A percentile compares a stretch with the other conserved stretches of the same genome.
Evolutionary conservation across 768 basidiomycete species (phyloP).

Genomic region (Boletus rubropictus): DNA sequence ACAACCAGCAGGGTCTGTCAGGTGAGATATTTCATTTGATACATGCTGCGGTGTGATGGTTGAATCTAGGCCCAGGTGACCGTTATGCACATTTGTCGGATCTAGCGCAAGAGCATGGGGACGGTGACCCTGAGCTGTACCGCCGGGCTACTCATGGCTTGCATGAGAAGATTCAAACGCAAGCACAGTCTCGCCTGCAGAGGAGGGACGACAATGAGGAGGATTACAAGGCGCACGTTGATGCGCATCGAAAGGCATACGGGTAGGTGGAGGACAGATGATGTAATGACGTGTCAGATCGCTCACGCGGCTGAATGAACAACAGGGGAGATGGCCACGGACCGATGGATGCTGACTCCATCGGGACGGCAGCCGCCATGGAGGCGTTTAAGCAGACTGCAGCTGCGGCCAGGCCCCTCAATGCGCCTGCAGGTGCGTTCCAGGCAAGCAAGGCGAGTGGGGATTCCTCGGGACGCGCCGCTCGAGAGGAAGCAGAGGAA

Average conservation of each 20-base stretch:
- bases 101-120: conserved; percentile 15
- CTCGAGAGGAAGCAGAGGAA: conserved; percentile 6
- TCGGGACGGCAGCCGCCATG: conserved; percentile 28
- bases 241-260: conserved; percentile 30
- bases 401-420: not conserved
- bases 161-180: conserved; percentile 18
- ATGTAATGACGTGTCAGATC: not conserved
- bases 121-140: conserved; percentile 18
- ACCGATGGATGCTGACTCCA: conserved; percentile 25
- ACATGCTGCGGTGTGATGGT: conserved; percentile 1
- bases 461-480: not conserved
- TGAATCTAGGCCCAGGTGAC: conserved; percentile 14
- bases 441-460: conserved; percentile 1
- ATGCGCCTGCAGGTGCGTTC: conserved; percentile 19
- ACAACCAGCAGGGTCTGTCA: conserved; percentile 5
- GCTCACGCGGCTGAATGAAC: not conserved
- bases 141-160: conserved; percentile 21
- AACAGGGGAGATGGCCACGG: conserved; percentile 16
- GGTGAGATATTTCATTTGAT: not conserved
- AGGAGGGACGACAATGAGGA: conserved; percentile 3
- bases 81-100: conserved; percentile 14
- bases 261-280: conserved; percentile 16
- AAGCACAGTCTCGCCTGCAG: conserved; percentile 4
- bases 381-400: conserved; percentile 29
- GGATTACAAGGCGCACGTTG: conserved; percentile 16